Evolutionary conservation across 2,329 filamentous ascomycete species (phyloP).

Genomic region (Phialophora verrucosa): DNA sequence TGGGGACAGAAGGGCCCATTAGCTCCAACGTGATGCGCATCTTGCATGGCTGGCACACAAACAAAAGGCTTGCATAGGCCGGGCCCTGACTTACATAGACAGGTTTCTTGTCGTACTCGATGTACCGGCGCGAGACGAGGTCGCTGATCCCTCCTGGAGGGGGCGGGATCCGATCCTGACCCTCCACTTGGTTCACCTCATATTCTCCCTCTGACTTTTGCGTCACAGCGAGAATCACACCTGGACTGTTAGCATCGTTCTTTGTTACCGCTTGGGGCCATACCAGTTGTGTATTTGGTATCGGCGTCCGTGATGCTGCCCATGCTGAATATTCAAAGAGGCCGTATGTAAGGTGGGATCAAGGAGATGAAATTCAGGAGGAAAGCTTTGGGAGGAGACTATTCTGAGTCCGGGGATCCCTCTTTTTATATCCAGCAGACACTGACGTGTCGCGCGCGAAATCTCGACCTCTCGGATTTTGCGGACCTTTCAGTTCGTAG

Average conservation of each 20-base stretch:
- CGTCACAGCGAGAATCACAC: background rate
- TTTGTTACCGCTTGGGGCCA: no score
- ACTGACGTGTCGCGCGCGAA: background rate
- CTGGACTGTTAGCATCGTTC: background rate
- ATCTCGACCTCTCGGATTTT: background rate
- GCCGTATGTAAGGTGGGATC: background rate
- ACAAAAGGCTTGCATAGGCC: background rate
- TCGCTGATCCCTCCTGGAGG: background rate
- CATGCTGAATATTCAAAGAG: background rate
- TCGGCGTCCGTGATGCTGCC: background rate
- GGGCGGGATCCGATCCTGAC: conserved; percentile 1
- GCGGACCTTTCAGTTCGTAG: background rate
- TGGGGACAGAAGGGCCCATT: background rate
- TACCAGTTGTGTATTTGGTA: conserved; percentile 5
- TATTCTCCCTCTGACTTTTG: background rate
- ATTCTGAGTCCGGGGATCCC: no score
- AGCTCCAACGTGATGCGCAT: background rate
- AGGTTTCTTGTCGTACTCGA: background rate
- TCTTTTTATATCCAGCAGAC: background rate
- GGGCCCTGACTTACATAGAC: background rate
- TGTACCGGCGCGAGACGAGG: background rate
- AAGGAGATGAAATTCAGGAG: background rate
- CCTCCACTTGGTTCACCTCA: conserved; percentile 4
- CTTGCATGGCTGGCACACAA: background rate
- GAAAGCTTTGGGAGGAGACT: background rate